Percentiles rank a stretch among this genome's conserved stretches.
Conservation (phyloP, 73 alveolate genomes). For the Blepharisma japonicum region DNA sequence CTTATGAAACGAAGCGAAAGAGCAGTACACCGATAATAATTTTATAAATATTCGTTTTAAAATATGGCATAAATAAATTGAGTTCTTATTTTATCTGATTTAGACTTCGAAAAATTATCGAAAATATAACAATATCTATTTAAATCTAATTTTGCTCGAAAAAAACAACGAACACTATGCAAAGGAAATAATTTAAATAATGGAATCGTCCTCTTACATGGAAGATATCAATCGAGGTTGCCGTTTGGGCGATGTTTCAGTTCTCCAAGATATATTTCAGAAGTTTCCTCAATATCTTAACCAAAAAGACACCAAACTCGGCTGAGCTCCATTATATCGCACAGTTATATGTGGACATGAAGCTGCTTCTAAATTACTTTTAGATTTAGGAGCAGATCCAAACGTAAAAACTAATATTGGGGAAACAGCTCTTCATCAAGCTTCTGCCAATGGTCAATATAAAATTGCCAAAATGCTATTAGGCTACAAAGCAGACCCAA, state of each 20-base stretch:
- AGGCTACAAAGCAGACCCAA: conserved; percentile 54
- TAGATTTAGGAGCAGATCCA: conserved; percentile 52
- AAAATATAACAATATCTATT: too few relatives aligned
- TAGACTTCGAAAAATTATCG: too few relatives aligned
- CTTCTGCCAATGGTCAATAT: conserved; percentile 63
- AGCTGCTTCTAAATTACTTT: too few relatives aligned
- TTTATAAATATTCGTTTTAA: too few relatives aligned
- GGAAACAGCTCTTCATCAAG: conserved; percentile 68
- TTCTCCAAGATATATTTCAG: background rate
- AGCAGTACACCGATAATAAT: too few relatives aligned
- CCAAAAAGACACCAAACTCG: conserved; percentile 24
- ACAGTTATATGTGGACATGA: conserved; percentile 39
- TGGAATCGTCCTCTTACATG: too few relatives aligned
- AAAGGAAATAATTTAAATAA: too few relatives aligned
- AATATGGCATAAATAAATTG: too few relatives aligned
- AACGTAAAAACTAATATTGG: conserved; percentile 51
- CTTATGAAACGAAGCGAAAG: too few relatives aligned
- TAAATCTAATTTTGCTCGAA: too few relatives aligned
- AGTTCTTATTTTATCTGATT: too few relatives aligned
- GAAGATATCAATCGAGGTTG: conserved; percentile 29
- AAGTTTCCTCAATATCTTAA: background rate
- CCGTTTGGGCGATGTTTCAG: conserved; percentile 17
- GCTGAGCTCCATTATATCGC: conserved; percentile 39
- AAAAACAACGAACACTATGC: too few relatives aligned
- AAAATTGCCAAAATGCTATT: conserved; percentile 63